phyloP scores from a whole-genome alignment of 371 early-diverging fungal species.

The Mortierella sp. region DNA sequence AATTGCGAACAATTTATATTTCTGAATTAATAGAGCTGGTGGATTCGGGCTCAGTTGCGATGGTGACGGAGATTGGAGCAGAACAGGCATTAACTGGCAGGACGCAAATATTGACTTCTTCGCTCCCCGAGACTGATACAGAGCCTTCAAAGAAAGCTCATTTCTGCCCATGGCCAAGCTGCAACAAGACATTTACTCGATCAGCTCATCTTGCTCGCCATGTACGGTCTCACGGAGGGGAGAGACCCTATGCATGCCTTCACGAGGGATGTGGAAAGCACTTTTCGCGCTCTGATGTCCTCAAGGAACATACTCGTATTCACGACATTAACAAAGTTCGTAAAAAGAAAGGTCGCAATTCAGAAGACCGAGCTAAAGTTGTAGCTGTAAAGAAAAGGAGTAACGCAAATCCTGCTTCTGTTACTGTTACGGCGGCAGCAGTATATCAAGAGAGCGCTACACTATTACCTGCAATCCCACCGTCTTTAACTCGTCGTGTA shows the following conservation, averaged over 20 bases:
- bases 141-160: slow-evolving; percentile 41
- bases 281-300: slow-evolving; percentile 53
- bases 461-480: slow-evolving; percentile 26
- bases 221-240: slow-evolving; percentile 51
- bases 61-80: not conserved
- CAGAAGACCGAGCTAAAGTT: slow-evolving; percentile 5
- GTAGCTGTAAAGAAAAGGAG: not conserved
- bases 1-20: not conserved
- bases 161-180: slow-evolving; percentile 46
- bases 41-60: not conserved
- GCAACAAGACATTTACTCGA: slow-evolving; percentile 53
- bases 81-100: not conserved
- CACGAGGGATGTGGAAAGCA: slow-evolving; percentile 49
- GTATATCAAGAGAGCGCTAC: not conserved
- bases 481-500: slow-evolving; percentile 27
- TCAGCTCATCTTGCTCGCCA: slow-evolving; percentile 55
- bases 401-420: slow-evolving; percentile 1
- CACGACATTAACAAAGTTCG: slow-evolving; percentile 55
- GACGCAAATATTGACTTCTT: not conserved
- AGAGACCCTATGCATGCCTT: slow-evolving; percentile 47
- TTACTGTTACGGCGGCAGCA: not conserved
- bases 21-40: not conserved
- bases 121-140: not conserved
- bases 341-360: slow-evolving; percentile 29
- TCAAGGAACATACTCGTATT: slow-evolving; percentile 53